phyloP scores from a whole-genome alignment of 306 rosid genomes.

The Pachyrhizus erosus region DNA sequence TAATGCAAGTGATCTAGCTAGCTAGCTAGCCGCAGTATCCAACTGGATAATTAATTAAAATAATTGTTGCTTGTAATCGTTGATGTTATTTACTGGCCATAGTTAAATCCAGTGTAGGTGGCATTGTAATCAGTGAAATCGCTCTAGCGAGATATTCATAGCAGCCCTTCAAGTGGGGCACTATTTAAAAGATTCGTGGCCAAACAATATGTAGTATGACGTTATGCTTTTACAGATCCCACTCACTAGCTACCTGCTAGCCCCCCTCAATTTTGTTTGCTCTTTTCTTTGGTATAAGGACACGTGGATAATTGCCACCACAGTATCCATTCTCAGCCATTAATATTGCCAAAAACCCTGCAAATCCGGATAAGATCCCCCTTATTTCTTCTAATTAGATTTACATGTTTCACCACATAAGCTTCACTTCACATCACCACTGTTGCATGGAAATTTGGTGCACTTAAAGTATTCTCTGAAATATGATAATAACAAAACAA shows the following conservation, averaged over 20 bases:
- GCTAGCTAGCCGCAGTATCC: slow-evolving; percentile 39
- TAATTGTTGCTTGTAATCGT: slow-evolving; percentile 19
- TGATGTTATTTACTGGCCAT: background rate
- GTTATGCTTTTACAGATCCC: slow-evolving; percentile 50
- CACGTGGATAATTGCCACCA: slow-evolving; percentile 38
- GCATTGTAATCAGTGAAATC: slow-evolving; percentile 40
- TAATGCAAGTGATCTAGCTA: slow-evolving; percentile 23
- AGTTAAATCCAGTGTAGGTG: slow-evolving; percentile 41
- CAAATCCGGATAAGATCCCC: background rate
- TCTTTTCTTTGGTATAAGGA: background rate
- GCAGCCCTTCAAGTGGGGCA: slow-evolving; percentile 54
- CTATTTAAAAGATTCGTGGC: slow-evolving; percentile 41
- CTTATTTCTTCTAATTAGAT: background rate
- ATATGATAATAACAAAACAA: background rate
- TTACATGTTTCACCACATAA: background rate
- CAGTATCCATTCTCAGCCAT: slow-evolving; percentile 37
- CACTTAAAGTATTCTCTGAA: background rate
- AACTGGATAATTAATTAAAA: slow-evolving; percentile 37
- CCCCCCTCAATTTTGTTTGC: slow-evolving; percentile 23
- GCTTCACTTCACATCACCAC: background rate
- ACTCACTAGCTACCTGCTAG: background rate
- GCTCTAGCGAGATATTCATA: slow-evolving; percentile 13
- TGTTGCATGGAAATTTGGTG: background rate
- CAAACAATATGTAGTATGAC: slow-evolving; percentile 47
- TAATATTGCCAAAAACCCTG: background rate